Evolutionary conservation across 345 rosid species (phyloP).

Genomic region (Kandelia obovata): DNA sequence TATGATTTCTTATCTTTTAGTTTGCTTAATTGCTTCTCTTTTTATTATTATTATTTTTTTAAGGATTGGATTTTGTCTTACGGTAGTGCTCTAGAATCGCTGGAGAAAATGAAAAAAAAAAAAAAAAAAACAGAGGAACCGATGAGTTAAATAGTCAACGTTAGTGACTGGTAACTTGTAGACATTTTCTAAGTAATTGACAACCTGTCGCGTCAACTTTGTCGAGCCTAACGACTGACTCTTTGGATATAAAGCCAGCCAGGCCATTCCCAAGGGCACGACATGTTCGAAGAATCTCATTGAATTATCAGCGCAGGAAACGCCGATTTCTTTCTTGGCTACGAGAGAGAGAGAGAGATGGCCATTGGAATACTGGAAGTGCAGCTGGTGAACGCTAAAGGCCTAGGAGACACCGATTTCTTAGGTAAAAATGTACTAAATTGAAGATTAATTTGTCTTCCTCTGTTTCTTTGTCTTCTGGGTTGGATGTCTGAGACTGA

Average conservation of each 20-base stretch:
- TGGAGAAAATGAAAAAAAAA: too few relatives aligned
- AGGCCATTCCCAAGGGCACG: background rate
- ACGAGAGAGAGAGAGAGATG: slow-evolving; percentile 28
- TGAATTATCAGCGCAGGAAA: background rate
- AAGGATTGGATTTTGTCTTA: too few relatives aligned
- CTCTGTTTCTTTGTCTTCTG: background rate
- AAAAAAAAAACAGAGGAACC: too few relatives aligned
- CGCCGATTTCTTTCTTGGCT: too few relatives aligned
- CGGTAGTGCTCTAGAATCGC: too few relatives aligned
- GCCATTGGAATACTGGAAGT: slow-evolving; percentile 78
- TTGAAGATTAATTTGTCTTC: background rate
- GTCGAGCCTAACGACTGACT: background rate
- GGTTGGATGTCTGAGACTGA: background rate
- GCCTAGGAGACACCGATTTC: slow-evolving; percentile 58
- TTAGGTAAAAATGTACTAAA: slow-evolving; percentile 33
- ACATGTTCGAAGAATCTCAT: background rate
- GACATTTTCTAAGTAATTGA: too few relatives aligned
- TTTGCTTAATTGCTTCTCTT: too few relatives aligned
- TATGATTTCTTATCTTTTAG: too few relatives aligned
- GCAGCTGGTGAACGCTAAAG: slow-evolving; percentile 56
- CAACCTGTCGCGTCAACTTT: too few relatives aligned
- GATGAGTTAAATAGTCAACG: too few relatives aligned
- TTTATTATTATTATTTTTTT: too few relatives aligned
- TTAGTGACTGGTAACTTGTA: too few relatives aligned
- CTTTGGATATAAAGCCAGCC: background rate